phyloP scores from a whole-genome alignment of 352 stramenopile species.

The Pythium aquatile region DNA sequence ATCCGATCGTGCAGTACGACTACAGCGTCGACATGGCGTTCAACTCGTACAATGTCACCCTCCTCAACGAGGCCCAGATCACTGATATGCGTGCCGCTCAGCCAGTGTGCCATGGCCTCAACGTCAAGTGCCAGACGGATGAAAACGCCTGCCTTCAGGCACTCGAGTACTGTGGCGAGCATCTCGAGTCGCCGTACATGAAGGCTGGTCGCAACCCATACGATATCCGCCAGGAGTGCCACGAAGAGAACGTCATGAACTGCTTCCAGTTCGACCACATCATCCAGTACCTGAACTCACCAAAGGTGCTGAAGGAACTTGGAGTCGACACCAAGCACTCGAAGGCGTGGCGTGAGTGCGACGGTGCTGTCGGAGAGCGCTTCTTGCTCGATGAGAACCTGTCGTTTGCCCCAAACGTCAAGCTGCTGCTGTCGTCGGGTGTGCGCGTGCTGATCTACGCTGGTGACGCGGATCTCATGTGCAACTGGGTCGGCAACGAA shows the following conservation, averaged over 20 bases:
- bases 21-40: conserved; percentile 67
- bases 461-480: conserved; percentile 94
- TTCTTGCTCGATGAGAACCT: conserved; percentile 95
- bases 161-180: conserved; percentile 53
- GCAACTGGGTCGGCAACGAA: conserved; percentile 92
- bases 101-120: conserved; percentile 52
- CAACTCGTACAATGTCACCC: conserved; percentile 73
- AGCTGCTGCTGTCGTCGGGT: conserved; percentile 54
- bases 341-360: conserved; percentile 89
- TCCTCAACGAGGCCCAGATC: conserved; percentile 16
- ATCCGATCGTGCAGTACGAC: conserved; percentile 62
- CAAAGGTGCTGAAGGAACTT: conserved; percentile 50
- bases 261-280: conserved; percentile 75
- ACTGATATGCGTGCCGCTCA: conserved; percentile 41
- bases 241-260: conserved; percentile 54
- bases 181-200: conserved; percentile 44
- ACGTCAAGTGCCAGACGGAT: conserved; percentile 49
- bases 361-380: conserved; percentile 89
- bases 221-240: conserved; percentile 64
- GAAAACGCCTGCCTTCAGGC: conserved; percentile 39
- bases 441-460: conserved; percentile 89
- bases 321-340: conserved; percentile 52
- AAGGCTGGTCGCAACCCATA: conserved; percentile 63
- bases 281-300: conserved; percentile 55
- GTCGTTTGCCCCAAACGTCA: conserved; percentile 88